Conservation (phyloP, 768 basidiomycete species). For the Termitomyces sp. region DNA sequence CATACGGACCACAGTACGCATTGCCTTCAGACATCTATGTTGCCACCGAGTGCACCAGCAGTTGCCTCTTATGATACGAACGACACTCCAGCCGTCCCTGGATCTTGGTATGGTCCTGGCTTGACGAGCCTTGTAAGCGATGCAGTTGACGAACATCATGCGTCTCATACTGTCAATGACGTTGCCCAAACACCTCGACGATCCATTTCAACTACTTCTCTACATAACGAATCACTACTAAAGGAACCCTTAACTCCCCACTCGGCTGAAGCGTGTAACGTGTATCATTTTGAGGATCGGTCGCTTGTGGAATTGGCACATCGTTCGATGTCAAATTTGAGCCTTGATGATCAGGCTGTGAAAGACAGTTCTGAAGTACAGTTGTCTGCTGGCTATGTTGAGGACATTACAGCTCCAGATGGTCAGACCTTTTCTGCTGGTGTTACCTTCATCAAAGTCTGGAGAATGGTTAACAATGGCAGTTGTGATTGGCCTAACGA, state of each 20-base stretch:
- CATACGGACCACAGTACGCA: neutral
- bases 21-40: neutral
- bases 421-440: slow-evolving; percentile 79
- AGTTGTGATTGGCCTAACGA: slow-evolving; percentile 56
- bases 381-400: slow-evolving; percentile 53
- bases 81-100: neutral
- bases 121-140: slow-evolving; percentile 4
- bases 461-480: slow-evolving; percentile 71
- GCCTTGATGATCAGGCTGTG: neutral
- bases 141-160: neutral
- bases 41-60: neutral
- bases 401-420: slow-evolving; percentile 67
- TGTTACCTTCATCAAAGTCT: slow-evolving; percentile 82
- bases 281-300: slow-evolving; percentile 10
- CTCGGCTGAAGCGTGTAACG: slow-evolving; percentile 1
- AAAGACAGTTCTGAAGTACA: neutral
- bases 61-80: neutral
- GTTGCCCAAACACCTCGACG: neutral
- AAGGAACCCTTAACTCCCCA: slow-evolving; percentile 16
- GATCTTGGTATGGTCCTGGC: slow-evolving; percentile 9
- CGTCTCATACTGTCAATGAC: neutral
- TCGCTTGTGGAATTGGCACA: slow-evolving; percentile 24
- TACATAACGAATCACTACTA: slow-evolving; percentile 25
- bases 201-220: slow-evolving; percentile 8
- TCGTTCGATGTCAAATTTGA: slow-evolving; percentile 9